Evolutionary conservation across 441 rosid species (phyloP).

Genomic region (Adansonia rubrostipa): DNA sequence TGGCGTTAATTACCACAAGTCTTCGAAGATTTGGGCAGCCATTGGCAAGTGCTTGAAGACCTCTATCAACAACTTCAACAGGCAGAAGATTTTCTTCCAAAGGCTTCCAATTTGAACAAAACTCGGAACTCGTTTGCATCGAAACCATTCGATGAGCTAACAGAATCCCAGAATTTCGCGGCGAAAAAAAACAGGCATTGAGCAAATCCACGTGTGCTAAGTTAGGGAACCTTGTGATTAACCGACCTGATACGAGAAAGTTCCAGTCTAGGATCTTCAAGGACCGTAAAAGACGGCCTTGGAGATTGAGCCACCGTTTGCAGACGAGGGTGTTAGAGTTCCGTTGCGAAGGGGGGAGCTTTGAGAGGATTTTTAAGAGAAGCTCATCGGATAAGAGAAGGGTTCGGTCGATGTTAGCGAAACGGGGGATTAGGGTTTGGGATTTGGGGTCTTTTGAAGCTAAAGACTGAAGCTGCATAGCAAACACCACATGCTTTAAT

Average conservation of each 20-base stretch:
- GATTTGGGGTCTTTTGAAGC: slow-evolving; percentile 46
- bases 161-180: slow-evolving; percentile 49
- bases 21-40: slow-evolving; percentile 60
- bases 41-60: slow-evolving; percentile 47
- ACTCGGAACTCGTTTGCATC: slow-evolving; percentile 40
- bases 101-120: slow-evolving; percentile 43
- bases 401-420: slow-evolving; percentile 57
- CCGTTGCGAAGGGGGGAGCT: slow-evolving; percentile 55
- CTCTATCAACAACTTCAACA: slow-evolving; percentile 53
- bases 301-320: slow-evolving; percentile 67
- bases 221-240: slow-evolving; percentile 61
- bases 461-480: slow-evolving; percentile 65
- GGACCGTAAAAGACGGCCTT: slow-evolving; percentile 57
- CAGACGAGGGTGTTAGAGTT: slow-evolving; percentile 56
- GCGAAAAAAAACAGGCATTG: slow-evolving; percentile 48
- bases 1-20: slow-evolving; percentile 57
- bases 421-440: slow-evolving; percentile 47
- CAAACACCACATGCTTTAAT: slow-evolving; percentile 50
- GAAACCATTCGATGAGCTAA: slow-evolving; percentile 47
- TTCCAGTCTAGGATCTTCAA: slow-evolving; percentile 63
- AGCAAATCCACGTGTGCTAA: slow-evolving; percentile 62
- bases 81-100: slow-evolving; percentile 47
- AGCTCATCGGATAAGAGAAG: slow-evolving; percentile 62
- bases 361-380: slow-evolving; percentile 56
- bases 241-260: slow-evolving; percentile 55